These are phyloP conservation scores for Oryza nivara DNA, from an alignment of 176 grass and related monocot genomes.

Conservation along the genomic window DNA sequence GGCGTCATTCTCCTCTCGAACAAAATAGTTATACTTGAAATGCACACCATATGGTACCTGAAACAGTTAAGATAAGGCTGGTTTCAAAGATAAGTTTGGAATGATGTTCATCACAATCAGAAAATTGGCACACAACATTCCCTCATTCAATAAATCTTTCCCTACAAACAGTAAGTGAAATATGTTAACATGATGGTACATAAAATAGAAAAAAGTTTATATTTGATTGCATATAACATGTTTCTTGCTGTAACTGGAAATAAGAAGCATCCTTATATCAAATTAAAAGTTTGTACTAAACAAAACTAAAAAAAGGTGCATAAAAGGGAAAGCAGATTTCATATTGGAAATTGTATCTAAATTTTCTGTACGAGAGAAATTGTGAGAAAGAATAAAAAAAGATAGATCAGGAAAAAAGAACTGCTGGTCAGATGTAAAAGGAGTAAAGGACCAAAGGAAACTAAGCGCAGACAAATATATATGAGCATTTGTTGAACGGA, in stretches of 20 bases:
- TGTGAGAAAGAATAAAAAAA: slow-evolving; percentile 7
- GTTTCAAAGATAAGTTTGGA: slow-evolving; percentile 8
- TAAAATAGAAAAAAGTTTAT: slow-evolving; percentile 7
- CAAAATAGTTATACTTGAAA: slow-evolving; percentile 98
- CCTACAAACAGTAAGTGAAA: background rate
- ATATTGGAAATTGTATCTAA: background rate
- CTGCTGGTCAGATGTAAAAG: background rate
- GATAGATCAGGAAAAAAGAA: background rate
- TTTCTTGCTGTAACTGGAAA: background rate
- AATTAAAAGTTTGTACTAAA: slow-evolving; percentile 16
- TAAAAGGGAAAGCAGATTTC: background rate
- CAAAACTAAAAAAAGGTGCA: background rate
- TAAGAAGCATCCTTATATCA: background rate
- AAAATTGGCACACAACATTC: slow-evolving; percentile 28
- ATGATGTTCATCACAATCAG: slow-evolving; percentile 19
- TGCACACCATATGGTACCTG: slow-evolving; percentile 90
- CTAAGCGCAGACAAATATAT: background rate
- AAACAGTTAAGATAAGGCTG: slow-evolving; percentile 34
- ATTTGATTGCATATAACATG: slow-evolving; percentile 25
- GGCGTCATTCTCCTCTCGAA: slow-evolving; percentile 56
- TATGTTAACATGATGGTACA: slow-evolving; percentile 16
- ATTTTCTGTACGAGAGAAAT: background rate
- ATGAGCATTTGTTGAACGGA: background rate
- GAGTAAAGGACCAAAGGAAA: background rate
- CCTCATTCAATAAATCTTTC: slow-evolving; percentile 22